These are phyloP conservation scores for Monilinia vaccinii-corymbosi DNA, from an alignment of 2,329 filamentous ascomycete species.

Conservation along the genomic window DNA sequence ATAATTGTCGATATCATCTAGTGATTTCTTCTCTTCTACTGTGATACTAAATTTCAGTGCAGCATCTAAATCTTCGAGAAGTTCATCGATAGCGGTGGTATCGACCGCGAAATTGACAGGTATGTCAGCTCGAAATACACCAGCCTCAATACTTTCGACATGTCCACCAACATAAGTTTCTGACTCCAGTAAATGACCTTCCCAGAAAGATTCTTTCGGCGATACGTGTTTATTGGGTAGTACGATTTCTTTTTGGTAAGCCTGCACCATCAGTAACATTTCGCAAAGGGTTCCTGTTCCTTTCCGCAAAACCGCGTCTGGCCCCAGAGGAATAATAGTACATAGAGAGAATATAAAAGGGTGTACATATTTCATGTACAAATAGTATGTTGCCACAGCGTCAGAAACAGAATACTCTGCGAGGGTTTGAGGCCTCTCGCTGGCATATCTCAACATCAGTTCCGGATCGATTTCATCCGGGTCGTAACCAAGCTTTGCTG, in stretches of 20 bases:
- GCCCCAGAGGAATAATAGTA: conserved; percentile 87
- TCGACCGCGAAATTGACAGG: conserved; percentile 93
- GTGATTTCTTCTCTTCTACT: conserved; percentile 72
- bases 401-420: conserved; percentile 98
- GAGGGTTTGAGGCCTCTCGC: conserved; percentile 82
- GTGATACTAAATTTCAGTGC: conserved; percentile 82
- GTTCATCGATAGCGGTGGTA: conserved; percentile 77
- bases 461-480: conserved; percentile 96
- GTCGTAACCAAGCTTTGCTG: conserved; percentile 96
- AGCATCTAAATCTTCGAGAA: conserved; percentile 76
- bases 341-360: conserved; percentile 98
- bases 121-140: conserved; percentile 93
- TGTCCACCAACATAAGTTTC: conserved; percentile 98
- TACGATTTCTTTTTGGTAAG: conserved; percentile 84
- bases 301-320: conserved; percentile 87
- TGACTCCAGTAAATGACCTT: conserved; percentile 89
- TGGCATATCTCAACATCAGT: conserved; percentile 88
- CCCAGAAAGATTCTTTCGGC: conserved; percentile 88
- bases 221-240: conserved; percentile 93
- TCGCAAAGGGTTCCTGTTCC: conserved; percentile 98
- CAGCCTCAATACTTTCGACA: conserved; percentile 97
- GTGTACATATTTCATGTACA: conserved; percentile 99
- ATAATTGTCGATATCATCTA: conserved; percentile 74
- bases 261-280: conserved; percentile 98
- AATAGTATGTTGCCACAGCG: conserved; percentile 94